Evolutionary conservation across 441 rosid genomes (phyloP).

Genomic region (Bruguiera hainesii): DNA sequence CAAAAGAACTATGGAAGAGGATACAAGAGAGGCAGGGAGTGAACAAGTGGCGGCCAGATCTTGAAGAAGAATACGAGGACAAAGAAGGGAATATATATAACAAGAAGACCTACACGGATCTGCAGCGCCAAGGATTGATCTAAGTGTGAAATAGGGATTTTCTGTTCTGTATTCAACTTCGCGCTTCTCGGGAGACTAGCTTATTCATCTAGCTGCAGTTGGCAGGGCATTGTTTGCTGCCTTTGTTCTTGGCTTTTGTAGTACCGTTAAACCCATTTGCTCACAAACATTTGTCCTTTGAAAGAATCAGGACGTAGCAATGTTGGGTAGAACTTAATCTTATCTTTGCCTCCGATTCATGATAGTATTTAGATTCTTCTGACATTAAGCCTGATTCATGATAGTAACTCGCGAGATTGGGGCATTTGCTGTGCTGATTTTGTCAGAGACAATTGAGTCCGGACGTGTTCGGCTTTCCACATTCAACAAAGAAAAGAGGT

Average conservation of each 20-base stretch:
- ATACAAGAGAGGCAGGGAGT: conserved; percentile 87
- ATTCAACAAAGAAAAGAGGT: too few relatives aligned
- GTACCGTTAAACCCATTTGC: background rate
- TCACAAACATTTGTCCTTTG: conserved; percentile 25
- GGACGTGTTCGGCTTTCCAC: too few relatives aligned
- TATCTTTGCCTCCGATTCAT: too few relatives aligned
- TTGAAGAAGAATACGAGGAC: conserved; percentile 99
- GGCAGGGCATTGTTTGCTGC: too few relatives aligned
- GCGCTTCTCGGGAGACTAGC: background rate
- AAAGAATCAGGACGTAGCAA: too few relatives aligned
- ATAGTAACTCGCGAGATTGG: too few relatives aligned
- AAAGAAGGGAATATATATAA: conserved; percentile 97
- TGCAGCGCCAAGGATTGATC: conserved; percentile 96
- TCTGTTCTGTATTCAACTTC: background rate
- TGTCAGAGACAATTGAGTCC: too few relatives aligned
- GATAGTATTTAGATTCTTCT: too few relatives aligned
- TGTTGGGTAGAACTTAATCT: too few relatives aligned
- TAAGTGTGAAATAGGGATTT: background rate
- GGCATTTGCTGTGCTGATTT: too few relatives aligned
- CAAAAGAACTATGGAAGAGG: conserved; percentile 91
- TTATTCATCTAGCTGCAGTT: background rate
- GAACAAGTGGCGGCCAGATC: conserved; percentile 99
- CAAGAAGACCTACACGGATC: conserved; percentile 95
- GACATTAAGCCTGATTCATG: too few relatives aligned
- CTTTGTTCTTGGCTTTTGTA: background rate